Percentiles rank a stretch among this genome's conserved stretches.
phyloP scores from a whole-genome alignment of 2,329 filamentous ascomycete species.

The Mycosphaerella arachidis region DNA sequence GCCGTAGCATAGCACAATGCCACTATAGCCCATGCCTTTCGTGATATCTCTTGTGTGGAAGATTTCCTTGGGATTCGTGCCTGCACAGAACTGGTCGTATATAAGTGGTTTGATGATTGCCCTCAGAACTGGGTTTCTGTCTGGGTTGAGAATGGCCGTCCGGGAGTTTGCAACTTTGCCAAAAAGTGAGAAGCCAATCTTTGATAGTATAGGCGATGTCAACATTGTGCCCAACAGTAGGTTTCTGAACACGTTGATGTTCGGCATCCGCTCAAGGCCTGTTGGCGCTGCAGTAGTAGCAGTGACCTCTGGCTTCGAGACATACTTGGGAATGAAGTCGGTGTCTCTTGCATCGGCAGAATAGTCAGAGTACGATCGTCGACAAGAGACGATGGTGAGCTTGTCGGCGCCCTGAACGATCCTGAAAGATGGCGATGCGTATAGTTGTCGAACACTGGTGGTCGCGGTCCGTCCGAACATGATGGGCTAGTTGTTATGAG shows the following conservation, averaged over 20 bases:
- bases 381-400: not conserved
- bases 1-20: conserved; percentile 52
- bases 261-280: conserved; percentile 21
- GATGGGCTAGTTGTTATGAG: not conserved
- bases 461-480: conserved; percentile 3
- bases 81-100: conserved; percentile 56
- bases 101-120: conserved; percentile 45
- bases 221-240: conserved; percentile 31
- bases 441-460: conserved; percentile 2
- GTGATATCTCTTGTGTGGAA: conserved; percentile 43
- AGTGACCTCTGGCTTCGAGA: conserved; percentile 8
- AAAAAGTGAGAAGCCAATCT: conserved; percentile 30
- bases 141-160: conserved; percentile 44
- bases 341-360: conserved; percentile 5
- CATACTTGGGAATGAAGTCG: conserved; percentile 8
- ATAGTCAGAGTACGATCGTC: conserved; percentile 8
- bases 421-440: not conserved
- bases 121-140: conserved; percentile 45
- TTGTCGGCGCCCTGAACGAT: not conserved
- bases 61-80: conserved; percentile 47
- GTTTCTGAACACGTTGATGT: conserved; percentile 28
- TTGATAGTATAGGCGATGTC: conserved; percentile 31
- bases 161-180: conserved; percentile 40
- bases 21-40: conserved; percentile 48
- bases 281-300: conserved; percentile 8